Conservation (phyloP, 305 asterid genomes). For the Stenogyne calaminthoides region DNA sequence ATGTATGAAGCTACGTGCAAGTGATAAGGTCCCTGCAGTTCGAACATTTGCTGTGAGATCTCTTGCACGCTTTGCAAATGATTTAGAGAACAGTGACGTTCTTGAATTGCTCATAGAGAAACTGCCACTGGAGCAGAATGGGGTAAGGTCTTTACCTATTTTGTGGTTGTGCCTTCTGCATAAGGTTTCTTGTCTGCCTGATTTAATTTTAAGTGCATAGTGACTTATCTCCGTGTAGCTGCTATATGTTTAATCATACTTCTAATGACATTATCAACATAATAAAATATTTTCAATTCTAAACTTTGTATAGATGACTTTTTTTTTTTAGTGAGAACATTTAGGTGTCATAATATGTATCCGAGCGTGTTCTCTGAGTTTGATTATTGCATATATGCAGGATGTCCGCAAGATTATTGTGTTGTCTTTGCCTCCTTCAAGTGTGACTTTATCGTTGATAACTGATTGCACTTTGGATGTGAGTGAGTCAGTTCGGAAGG, state of each 20-base stretch:
- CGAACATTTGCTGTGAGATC: slow-evolving; percentile 86
- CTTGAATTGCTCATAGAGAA: slow-evolving; percentile 76
- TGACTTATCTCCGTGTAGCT: neutral
- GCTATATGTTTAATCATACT: slow-evolving; percentile 17
- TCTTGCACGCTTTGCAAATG: slow-evolving; percentile 84
- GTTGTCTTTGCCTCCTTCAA: slow-evolving; percentile 88
- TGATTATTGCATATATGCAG: slow-evolving; percentile 44
- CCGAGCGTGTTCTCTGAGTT: slow-evolving; percentile 6
- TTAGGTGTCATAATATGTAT: neutral
- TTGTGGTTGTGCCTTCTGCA: slow-evolving; percentile 12
- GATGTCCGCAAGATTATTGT: slow-evolving; percentile 85
- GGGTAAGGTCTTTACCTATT: slow-evolving; percentile 46
- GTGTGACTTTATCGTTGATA: slow-evolving; percentile 60
- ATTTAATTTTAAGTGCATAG: slow-evolving; percentile 8
- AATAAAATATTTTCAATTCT: neutral
- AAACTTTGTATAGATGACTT: neutral
- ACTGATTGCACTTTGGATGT: slow-evolving; percentile 87
- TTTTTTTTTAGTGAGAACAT: neutral
- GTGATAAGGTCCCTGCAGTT: slow-evolving; percentile 76
- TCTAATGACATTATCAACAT: neutral
- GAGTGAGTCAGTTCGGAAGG: slow-evolving; percentile 82
- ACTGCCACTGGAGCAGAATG: slow-evolving; percentile 76
- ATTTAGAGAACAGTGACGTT: slow-evolving; percentile 75
- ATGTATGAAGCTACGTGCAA: slow-evolving; percentile 65
- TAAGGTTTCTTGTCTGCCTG: neutral